phyloP scores from a whole-genome alignment of 805 yeast genomes.

The Cyberlindnera americana region DNA sequence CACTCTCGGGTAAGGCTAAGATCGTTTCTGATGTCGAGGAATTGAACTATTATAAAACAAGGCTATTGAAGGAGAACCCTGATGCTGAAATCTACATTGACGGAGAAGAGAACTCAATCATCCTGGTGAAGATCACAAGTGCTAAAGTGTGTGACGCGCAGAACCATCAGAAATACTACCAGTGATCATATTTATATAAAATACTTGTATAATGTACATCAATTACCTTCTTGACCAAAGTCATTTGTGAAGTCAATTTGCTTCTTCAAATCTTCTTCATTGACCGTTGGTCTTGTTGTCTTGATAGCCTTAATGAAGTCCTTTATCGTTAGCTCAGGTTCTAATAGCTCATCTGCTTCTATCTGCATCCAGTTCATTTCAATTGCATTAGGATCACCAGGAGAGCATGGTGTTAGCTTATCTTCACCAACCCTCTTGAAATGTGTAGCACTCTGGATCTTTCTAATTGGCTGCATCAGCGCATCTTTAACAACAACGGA shows the following conservation, averaged over 20 bases:
- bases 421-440: slow-evolving; percentile 57
- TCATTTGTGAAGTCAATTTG: slow-evolving; percentile 89
- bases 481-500: slow-evolving; percentile 97
- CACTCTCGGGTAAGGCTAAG: slow-evolving; percentile 68
- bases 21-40: slow-evolving; percentile 48
- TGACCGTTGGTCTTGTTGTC: slow-evolving; percentile 92
- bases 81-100: slow-evolving; percentile 67
- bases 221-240: slow-evolving; percentile 97
- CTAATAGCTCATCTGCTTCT: slow-evolving; percentile 81
- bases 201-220: slow-evolving; percentile 8
- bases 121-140: slow-evolving; percentile 58
- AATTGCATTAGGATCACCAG: slow-evolving; percentile 83
- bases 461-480: slow-evolving; percentile 94
- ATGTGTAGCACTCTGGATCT: slow-evolving; percentile 94
- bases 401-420: slow-evolving; percentile 88
- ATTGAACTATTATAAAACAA: slow-evolving; percentile 55
- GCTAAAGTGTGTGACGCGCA: slow-evolving; percentile 80
- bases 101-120: slow-evolving; percentile 60
- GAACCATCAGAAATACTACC: slow-evolving; percentile 44
- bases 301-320: slow-evolving; percentile 93
- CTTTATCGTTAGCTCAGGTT: slow-evolving; percentile 84
- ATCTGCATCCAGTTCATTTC: slow-evolving; percentile 95
- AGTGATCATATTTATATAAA: slow-evolving; percentile 14
- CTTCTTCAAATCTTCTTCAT: slow-evolving; percentile 72
- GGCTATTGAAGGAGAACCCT: slow-evolving; percentile 60